Evolutionary conservation across 2,329 filamentous ascomycete genomes (phyloP).

Genomic region (Acrocalymma vagum): DNA sequence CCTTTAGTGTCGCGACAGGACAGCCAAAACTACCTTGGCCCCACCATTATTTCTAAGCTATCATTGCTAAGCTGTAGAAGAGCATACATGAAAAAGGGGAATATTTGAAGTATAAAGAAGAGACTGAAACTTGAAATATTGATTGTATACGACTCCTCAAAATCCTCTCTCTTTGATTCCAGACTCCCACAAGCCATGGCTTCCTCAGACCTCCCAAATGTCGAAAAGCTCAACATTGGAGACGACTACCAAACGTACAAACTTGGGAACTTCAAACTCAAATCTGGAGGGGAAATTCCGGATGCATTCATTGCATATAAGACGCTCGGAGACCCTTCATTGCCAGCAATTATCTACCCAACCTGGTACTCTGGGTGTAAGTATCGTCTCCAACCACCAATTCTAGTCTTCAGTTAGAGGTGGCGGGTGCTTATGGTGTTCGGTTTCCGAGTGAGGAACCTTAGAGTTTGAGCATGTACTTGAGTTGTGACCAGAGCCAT

Average conservation of each 20-base stretch:
- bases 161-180: not conserved
- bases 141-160: too few relatives aligned
- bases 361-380: conserved; percentile 75
- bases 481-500: too few relatives aligned
- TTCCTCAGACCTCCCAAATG: conserved; percentile 13
- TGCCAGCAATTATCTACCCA: conserved; percentile 77
- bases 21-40: too few relatives aligned
- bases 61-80: too few relatives aligned
- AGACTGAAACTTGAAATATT: too few relatives aligned
- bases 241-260: conserved; percentile 61
- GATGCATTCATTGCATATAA: conserved; percentile 79
- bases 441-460: too few relatives aligned
- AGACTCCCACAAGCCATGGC: conserved; percentile 11
- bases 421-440: too few relatives aligned
- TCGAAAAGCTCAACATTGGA: conserved; percentile 19
- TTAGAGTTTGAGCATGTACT: too few relatives aligned
- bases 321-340: conserved; percentile 70
- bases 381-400: conserved; percentile 32
- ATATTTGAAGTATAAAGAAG: too few relatives aligned
- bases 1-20: too few relatives aligned
- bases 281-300: conserved; percentile 68
- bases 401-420: not conserved
- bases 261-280: conserved; percentile 72
- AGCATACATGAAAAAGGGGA: too few relatives aligned
- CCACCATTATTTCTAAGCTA: too few relatives aligned